Base-by-base conservation (phyloP, 169 alveolate genomes). In the Besnoitia besnoiti region DNA sequence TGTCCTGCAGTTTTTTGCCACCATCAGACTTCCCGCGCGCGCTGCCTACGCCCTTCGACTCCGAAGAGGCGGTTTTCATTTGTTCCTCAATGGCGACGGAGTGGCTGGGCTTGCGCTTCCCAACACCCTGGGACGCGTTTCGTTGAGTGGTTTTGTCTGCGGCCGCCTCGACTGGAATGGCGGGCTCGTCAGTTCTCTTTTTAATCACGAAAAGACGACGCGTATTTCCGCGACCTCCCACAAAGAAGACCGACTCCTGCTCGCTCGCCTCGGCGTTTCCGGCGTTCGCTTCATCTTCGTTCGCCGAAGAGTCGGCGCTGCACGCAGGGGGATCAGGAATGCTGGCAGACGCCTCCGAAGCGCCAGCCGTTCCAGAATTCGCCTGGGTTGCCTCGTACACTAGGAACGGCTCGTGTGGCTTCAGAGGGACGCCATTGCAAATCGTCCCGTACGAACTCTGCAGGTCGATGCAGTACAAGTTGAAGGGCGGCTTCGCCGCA, bases 371-470 rank as follows among this genome's bases (percentile, higher is more conserved):
- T 12, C 76, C 37, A n/a, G 80, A 30, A 2, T 37, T 42, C 44
- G 24, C 14, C 39, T 24, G 40, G 37, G 44, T n/a, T 16, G 87
- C 87, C 30, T 21, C 14, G 87, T 77, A 77, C 59, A 77, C 55
- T 24, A 40, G 47, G 55, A 40, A 77, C 33, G 87, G 87, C 87
- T 40, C 87, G 39, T 40, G 59, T 16, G 87, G 87, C 59, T 39
- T 37, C 50, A 77, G 50, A 24, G 4, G 87, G 0, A 10, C 24
- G 21, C 87, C 87, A 27, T 77, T 77, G 55, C 87, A 77, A 1
- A 77, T 37, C 35, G 87, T 77, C 37, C 87, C 87, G 59, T 77
- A 77, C 61, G 87, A 77, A 21, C 87, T 77, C 33, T 44, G 49
- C 37, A 77, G 59, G 47, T 77, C 87, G 40, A 77, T 77, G 59